Base-by-base conservation (phyloP, 305 asterid species). In the Petunia hybrid region DNA sequence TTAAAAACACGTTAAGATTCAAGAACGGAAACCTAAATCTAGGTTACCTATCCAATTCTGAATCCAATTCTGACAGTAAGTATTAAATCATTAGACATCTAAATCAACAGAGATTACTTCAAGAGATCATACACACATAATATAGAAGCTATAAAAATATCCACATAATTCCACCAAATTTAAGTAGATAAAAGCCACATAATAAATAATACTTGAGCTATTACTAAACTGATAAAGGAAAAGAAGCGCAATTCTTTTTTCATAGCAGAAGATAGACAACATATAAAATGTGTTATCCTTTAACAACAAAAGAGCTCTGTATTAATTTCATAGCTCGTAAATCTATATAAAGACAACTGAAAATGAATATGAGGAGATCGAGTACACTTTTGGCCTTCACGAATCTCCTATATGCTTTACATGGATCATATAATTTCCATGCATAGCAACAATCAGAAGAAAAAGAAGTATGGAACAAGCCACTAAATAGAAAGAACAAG, bases 301-400 rank as follows among this genome's bases (percentile, higher is more conserved):
- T 46, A 31, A 71, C 62, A 48, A 35, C 45, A 48, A 71, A 35
- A 55, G 78, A 71, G 43, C 61, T 71, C 43, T 71, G 10, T 48
- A 71, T 43, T 2, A 2, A 71, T 48, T 46, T 43, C 7, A 2
- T 48, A 35, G 62, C 12, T 71, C 59, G 7, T 71, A 48, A 48
- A 71, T 46, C 43, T 46, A 45, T 4, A 12, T 9, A 70, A 31
- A 70, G 48, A 1, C 12, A 70, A 70, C 77, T 70, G 38, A 46
- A 70, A 70, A 70, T 46, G 61, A 70, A 70, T 64, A 64, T 46
- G 77, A 71, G 61, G 77, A 12, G 3, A 71, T 71, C 16, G 43
- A 71, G 43, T 31, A 46, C 6, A 48, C 42, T 46, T 71, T 2
- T 10, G 43, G 60, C 12, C 77, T 70, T 70, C 40, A 31, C 2